Evolutionary conservation across 176 grass and related monocot species (phyloP).

Genomic region (Aegilops umbellulata): DNA sequence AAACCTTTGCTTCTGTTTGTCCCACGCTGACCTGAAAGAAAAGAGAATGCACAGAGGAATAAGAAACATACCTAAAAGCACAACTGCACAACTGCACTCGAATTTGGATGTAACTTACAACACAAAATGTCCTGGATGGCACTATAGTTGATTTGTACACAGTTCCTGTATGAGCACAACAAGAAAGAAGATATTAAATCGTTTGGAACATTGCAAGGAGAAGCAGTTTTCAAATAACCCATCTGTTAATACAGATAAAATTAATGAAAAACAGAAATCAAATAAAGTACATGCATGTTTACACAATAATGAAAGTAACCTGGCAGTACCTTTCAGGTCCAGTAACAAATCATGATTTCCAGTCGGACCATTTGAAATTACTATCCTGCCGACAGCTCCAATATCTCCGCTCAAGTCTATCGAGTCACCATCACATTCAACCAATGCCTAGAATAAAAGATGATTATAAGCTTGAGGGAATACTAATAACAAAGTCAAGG

Average conservation of each 20-base stretch:
- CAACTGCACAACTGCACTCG: constrained; percentile 9
- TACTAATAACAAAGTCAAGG: constrained; percentile 14
- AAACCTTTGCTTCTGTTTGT: constrained; percentile 98
- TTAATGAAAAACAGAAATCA: constrained; percentile 1
- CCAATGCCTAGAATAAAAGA: constrained; percentile 68
- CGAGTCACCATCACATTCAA: constrained; percentile 94
- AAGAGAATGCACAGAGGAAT: constrained; percentile 8
- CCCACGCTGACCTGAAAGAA: constrained; percentile 83
- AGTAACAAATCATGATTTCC: constrained; percentile 78
- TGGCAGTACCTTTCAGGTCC: constrained; percentile 80
- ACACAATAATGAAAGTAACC: not conserved
- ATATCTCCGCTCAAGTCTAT: constrained; percentile 97
- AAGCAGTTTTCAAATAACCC: not conserved
- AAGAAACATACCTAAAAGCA: constrained; percentile 6
- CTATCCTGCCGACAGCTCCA: constrained; percentile 81
- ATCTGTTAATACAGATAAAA: not conserved
- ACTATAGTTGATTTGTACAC: constrained; percentile 93
- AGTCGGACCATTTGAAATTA: constrained; percentile 70
- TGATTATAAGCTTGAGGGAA: constrained; percentile 20
- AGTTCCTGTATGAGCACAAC: constrained; percentile 65
- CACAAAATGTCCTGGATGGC: constrained; percentile 93
- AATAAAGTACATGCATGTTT: not conserved
- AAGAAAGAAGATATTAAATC: constrained; percentile 15
- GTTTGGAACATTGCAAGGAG: not conserved
- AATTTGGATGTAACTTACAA: constrained; percentile 60